Evolutionary conservation across 495 filamentous ascomycete genomes (phyloP).

Genomic region (Neurospora sp.): DNA sequence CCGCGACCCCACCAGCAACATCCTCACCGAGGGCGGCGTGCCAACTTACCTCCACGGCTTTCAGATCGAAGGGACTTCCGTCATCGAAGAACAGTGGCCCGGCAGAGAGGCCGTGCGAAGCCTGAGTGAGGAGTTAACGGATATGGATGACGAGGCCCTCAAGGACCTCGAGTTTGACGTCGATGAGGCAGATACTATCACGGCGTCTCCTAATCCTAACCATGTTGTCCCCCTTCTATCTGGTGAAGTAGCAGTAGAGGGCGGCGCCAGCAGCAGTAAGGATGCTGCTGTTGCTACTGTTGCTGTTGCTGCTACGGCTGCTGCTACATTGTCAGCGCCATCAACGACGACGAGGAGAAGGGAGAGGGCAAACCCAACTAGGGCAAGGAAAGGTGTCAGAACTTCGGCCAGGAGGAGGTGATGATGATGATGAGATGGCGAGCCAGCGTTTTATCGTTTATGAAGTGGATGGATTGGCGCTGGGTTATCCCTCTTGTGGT

Average conservation of each 20-base stretch:
- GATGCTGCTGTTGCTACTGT: neutral
- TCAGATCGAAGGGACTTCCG: slow-evolving; percentile 62
- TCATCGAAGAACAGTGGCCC: slow-evolving; percentile 49
- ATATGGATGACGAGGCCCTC: slow-evolving; percentile 80
- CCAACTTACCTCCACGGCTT: slow-evolving; percentile 85
- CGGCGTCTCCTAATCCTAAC: slow-evolving; percentile 21
- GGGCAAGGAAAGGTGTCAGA: slow-evolving; percentile 16
- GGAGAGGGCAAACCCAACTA: slow-evolving; percentile 19
- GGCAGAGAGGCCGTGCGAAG: slow-evolving; percentile 64
- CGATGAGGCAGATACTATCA: slow-evolving; percentile 30
- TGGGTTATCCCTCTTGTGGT: neutral
- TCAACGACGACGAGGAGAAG: slow-evolving; percentile 16
- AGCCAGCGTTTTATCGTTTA: neutral
- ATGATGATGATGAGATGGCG: neutral
- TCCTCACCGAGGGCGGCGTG: slow-evolving; percentile 62
- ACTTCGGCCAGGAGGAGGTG: slow-evolving; percentile 13
- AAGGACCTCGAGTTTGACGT: slow-evolving; percentile 45
- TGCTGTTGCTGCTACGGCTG: neutral
- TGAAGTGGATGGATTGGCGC: neutral
- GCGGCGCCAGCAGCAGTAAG: neutral
- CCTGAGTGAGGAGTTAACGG: slow-evolving; percentile 78
- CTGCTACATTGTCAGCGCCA: neutral
- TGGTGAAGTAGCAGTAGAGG: slow-evolving; percentile 5
- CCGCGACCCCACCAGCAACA: slow-evolving; percentile 28
- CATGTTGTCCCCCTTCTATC: slow-evolving; percentile 8